A percentile compares a stretch with the other conserved stretches of the same genome.
Conservation (phyloP, 2,329 filamentous ascomycete genomes). For the Ophiostoma quercus region DNA sequence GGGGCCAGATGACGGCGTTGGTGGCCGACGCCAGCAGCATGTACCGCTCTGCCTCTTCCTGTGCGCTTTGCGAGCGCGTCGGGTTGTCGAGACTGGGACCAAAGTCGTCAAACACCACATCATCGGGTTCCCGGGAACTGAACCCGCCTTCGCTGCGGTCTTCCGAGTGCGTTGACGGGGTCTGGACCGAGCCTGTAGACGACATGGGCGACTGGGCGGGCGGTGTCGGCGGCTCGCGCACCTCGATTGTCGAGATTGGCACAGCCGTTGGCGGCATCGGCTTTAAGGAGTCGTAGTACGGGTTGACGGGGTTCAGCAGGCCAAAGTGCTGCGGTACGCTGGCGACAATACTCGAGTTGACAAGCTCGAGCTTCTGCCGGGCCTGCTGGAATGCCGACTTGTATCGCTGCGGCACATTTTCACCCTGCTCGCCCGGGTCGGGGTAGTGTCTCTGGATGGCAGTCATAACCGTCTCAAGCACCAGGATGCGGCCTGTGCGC, state of each 20-base stretch:
- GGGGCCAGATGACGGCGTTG: conserved; percentile 47
- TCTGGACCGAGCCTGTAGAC: conserved; percentile 19
- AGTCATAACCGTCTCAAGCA: conserved; percentile 45
- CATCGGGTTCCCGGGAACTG: conserved; percentile 16
- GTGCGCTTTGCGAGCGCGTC: conserved; percentile 34
- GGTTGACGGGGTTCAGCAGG: conserved; percentile 41
- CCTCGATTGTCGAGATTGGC: conserved; percentile 24
- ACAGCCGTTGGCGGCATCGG: neutral
- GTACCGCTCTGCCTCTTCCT: conserved; percentile 41
- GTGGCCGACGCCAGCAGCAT: conserved; percentile 47
- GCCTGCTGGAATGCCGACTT: conserved; percentile 36
- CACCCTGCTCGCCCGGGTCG: conserved; percentile 26
- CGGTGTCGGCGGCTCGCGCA: conserved; percentile 22
- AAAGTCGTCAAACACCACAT: conserved; percentile 26
- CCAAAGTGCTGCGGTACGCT: conserved; percentile 48
- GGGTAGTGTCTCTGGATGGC: conserved; percentile 38
- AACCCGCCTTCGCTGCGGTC: conserved; percentile 11
- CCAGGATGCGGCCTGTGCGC: conserved; percentile 43
- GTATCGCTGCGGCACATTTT: conserved; percentile 30
- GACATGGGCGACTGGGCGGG: conserved; percentile 23
- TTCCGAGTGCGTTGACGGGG: conserved; percentile 9
- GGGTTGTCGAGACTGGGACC: conserved; percentile 41
- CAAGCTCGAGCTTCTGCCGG: conserved; percentile 38
- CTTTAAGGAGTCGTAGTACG: conserved; percentile 30
- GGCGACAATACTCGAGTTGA: conserved; percentile 42